A percentile compares a stretch with the other conserved stretches of the same genome.
These are phyloP conservation scores for Fraxinus pennsylvanica DNA, from an alignment of 257 asterid species.

Conservation along the genomic window DNA sequence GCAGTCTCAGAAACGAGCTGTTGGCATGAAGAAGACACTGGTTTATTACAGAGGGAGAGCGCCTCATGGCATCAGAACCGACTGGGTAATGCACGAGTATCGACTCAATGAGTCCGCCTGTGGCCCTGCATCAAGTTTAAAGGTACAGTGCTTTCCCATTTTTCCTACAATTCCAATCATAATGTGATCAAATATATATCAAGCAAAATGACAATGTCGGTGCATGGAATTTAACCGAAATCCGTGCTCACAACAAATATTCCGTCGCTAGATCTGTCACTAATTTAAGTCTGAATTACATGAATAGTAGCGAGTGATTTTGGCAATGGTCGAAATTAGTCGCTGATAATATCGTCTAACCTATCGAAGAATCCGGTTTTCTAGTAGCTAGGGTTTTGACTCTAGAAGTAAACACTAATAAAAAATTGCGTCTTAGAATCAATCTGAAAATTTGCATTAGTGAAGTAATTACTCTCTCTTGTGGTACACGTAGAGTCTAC, in stretches of 20 bases:
- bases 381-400: neutral
- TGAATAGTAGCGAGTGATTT: neutral
- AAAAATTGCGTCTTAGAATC: too few relatives aligned
- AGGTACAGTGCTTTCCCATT: constrained; percentile 24
- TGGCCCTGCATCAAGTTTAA: constrained; percentile 33
- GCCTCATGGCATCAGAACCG: constrained; percentile 62
- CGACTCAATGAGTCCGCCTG: constrained; percentile 44
- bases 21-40: constrained; percentile 79
- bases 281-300: neutral
- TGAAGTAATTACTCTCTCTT: neutral
- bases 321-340: neutral
- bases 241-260: too few relatives aligned
- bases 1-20: constrained; percentile 50
- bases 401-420: neutral
- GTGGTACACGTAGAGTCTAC: too few relatives aligned
- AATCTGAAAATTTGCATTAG: neutral
- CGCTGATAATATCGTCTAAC: neutral
- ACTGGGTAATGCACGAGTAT: constrained; percentile 80
- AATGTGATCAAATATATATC: too few relatives aligned
- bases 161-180: neutral
- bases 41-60: constrained; percentile 75
- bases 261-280: neutral
- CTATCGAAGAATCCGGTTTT: neutral
- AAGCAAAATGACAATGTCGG: too few relatives aligned
- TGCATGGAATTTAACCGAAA: too few relatives aligned